Conservation (phyloP, 192 early-diverging fungal species). For the Cetraspora pellucida region DNA sequence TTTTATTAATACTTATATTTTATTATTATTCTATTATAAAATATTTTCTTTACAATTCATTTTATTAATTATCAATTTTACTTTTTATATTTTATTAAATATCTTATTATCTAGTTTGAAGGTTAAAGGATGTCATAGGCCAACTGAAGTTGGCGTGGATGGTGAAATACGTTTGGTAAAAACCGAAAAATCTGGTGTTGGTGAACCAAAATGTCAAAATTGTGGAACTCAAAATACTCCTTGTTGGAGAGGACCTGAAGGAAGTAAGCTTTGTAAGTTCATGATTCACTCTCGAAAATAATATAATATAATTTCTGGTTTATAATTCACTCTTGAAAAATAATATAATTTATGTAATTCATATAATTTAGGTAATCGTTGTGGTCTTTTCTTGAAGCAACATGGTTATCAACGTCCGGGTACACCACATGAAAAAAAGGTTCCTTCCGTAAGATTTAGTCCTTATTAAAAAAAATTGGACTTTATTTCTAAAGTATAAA, state of each 20-base stretch:
- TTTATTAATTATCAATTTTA: not conserved
- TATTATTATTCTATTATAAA: not conserved
- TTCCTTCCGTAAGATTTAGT: too few relatives aligned
- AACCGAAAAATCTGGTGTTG: not conserved
- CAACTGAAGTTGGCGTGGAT: conserved; percentile 3
- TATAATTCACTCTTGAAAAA: too few relatives aligned
- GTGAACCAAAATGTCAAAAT: conserved; percentile 11
- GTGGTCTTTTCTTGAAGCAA: conserved; percentile 22
- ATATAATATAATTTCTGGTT: too few relatives aligned
- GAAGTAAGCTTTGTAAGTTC: not conserved
- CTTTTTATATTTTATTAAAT: not conserved
- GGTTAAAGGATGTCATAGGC: conserved; percentile 14
- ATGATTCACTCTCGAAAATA: too few relatives aligned
- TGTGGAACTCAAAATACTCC: not conserved
- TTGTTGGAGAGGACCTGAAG: conserved; percentile 25
- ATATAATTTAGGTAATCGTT: conserved; percentile 11
- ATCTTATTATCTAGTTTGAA: conserved; percentile 6
- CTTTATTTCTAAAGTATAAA: too few relatives aligned
- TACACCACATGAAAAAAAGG: not conserved
- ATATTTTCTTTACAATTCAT: too few relatives aligned
- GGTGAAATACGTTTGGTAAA: conserved; percentile 23
- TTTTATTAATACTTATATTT: too few relatives aligned
- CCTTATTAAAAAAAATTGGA: too few relatives aligned
- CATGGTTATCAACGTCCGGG: conserved; percentile 8
- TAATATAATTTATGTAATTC: too few relatives aligned